Evolutionary conservation across 495 filamentous ascomycete species (phyloP).

Genomic region (Bryoglossum gracile): DNA sequence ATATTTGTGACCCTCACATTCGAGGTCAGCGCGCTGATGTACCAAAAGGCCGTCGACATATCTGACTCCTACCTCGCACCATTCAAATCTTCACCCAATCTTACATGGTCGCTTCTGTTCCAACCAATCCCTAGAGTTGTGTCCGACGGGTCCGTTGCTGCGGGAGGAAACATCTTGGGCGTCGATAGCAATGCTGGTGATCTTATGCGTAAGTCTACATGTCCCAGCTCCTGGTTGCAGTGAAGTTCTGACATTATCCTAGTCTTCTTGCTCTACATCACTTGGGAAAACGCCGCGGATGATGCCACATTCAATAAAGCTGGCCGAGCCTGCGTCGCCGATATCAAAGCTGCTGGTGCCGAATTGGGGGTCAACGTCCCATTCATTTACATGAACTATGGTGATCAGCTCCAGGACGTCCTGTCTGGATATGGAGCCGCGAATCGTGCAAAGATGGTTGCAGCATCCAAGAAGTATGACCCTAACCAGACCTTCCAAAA

Average conservation of each 20-base stretch:
- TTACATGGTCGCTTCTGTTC: constrained; percentile 3
- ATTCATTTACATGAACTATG: neutral
- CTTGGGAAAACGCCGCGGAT: neutral
- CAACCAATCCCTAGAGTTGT: neutral
- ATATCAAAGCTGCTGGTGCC: neutral
- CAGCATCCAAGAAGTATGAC: neutral
- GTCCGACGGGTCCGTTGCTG: neutral
- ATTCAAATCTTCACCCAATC: neutral
- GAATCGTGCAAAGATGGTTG: neutral
- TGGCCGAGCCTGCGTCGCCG: neutral
- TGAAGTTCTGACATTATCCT: neutral
- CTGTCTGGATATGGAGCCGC: neutral
- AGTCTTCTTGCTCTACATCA: constrained; percentile 7
- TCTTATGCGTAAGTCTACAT: constrained; percentile 1
- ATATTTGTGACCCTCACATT: constrained; percentile 2
- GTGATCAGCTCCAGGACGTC: neutral
- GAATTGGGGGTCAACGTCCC: neutral
- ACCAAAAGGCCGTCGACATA: neutral
- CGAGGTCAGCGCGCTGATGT: neutral
- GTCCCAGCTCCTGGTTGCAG: neutral
- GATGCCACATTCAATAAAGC: neutral
- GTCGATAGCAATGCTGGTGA: neutral
- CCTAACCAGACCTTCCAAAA: neutral
- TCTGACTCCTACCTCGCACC: neutral
- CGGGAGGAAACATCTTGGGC: constrained; percentile 2